Evolutionary conservation across 2,329 filamentous ascomycete species (phyloP).

Genomic region (Clarireedia hainanense): DNA sequence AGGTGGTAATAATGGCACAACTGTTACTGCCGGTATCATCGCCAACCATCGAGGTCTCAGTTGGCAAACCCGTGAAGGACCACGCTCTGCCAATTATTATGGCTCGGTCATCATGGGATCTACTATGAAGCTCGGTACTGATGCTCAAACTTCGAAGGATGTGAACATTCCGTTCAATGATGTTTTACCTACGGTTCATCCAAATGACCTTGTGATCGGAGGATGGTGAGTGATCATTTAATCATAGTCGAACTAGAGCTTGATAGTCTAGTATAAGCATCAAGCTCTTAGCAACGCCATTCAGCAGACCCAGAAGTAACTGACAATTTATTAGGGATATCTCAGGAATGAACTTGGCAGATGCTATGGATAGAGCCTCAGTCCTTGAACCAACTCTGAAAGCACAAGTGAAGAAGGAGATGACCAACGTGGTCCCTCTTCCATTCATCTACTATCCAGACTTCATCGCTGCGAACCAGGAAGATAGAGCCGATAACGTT

Average conservation of each 20-base stretch:
- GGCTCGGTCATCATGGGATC: constrained; percentile 96
- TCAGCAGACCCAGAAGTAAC: too few species aligned
- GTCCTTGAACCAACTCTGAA: constrained; percentile 94
- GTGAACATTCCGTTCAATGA: constrained; percentile 95
- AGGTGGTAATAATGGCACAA: constrained; percentile 97
- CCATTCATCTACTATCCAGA: constrained; percentile 98
- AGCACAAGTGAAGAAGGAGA: constrained; percentile 82
- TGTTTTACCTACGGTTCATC: constrained; percentile 92
- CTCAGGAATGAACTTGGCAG: constrained; percentile 78
- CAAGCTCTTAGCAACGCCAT: too few species aligned
- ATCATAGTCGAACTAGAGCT: too few species aligned
- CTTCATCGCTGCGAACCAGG: constrained; percentile 98
- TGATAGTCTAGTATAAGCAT: too few species aligned
- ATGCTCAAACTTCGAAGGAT: constrained; percentile 75
- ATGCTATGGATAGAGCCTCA: constrained; percentile 90
- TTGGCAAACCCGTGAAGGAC: constrained; percentile 92
- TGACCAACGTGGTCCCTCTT: constrained; percentile 79
- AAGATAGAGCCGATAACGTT: constrained; percentile 89
- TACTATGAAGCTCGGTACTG: constrained; percentile 90
- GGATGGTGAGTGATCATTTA: constrained; percentile 48
- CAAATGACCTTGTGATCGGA: constrained; percentile 88
- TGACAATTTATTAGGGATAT: constrained; percentile 56
- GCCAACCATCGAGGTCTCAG: constrained; percentile 80
- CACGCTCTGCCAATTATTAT: constrained; percentile 88
- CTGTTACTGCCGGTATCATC: constrained; percentile 92